Conservation (phyloP, 345 rosid species). For the Boechera divaricarpa region DNA sequence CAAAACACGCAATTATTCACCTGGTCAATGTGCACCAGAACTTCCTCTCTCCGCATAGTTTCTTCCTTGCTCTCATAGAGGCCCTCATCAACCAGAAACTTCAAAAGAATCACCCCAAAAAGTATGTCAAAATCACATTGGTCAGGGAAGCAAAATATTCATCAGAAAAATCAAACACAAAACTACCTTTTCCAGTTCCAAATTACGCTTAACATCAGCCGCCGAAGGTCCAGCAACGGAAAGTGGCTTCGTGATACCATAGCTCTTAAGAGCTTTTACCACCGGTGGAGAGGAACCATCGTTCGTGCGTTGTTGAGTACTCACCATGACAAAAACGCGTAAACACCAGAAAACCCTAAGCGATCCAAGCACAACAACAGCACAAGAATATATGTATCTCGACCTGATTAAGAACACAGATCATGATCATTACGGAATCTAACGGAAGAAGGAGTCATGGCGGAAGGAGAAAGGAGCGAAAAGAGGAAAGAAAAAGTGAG, state of each 20-base stretch:
- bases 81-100: constrained; percentile 70
- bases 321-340: constrained; percentile 47
- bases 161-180: constrained; percentile 1
- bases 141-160: background rate
- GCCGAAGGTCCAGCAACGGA: constrained; percentile 72
- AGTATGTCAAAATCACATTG: background rate
- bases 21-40: constrained; percentile 64
- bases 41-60: constrained; percentile 66
- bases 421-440: constrained; percentile 12
- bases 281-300: constrained; percentile 14
- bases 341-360: constrained; percentile 13
- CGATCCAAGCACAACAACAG: constrained; percentile 10
- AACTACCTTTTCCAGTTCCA: constrained; percentile 66
- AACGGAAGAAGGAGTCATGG: background rate
- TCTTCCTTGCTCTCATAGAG: constrained; percentile 84
- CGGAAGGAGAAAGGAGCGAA: background rate
- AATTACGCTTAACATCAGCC: constrained; percentile 65
- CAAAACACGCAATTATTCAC: constrained; percentile 40
- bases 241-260: constrained; percentile 79
- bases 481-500: background rate
- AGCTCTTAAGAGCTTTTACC: constrained; percentile 34
- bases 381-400: background rate
- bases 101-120: background rate
- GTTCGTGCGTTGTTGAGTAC: constrained; percentile 48
- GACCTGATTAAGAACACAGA: constrained; percentile 13